These are phyloP conservation scores for Penicillium psychrofluorescens DNA, from an alignment of 495 filamentous ascomycete genomes.

Conservation along the genomic window DNA sequence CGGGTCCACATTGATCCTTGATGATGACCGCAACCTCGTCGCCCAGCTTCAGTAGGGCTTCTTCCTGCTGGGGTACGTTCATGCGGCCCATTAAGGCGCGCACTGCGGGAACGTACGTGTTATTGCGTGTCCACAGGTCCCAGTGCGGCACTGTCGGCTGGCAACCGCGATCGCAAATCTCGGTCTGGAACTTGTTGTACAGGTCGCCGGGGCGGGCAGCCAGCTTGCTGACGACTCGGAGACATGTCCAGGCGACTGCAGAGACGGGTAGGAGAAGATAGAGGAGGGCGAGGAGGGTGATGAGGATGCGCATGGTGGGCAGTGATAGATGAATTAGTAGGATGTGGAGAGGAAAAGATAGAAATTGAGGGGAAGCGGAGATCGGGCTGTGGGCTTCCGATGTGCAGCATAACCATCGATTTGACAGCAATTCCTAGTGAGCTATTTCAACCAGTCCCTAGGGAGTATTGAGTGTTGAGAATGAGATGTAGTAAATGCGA, in stretches of 20 bases:
- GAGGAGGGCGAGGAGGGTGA: slow-evolving; percentile 15
- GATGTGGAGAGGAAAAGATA: background rate
- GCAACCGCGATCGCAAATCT: slow-evolving; percentile 36
- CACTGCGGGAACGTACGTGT: slow-evolving; percentile 35
- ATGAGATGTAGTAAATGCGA: too few species aligned
- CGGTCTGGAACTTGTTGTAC: slow-evolving; percentile 32
- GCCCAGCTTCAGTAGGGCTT: slow-evolving; percentile 28
- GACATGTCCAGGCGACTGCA: slow-evolving; percentile 26
- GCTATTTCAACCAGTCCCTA: too few species aligned
- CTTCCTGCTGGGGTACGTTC: slow-evolving; percentile 28
- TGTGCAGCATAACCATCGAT: too few species aligned
- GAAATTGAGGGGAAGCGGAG: background rate
- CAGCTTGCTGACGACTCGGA: slow-evolving; percentile 32
- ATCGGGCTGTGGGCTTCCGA: background rate
- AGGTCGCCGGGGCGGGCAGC: slow-evolving; percentile 27
- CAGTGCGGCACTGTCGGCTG: slow-evolving; percentile 36
- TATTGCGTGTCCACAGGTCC: slow-evolving; percentile 41
- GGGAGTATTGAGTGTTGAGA: too few species aligned
- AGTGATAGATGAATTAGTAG: too few species aligned
- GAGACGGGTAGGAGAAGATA: slow-evolving; percentile 15
- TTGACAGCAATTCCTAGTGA: too few species aligned
- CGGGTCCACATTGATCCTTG: slow-evolving; percentile 26
- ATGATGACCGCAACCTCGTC: slow-evolving; percentile 36
- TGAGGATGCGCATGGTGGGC: slow-evolving; percentile 11
- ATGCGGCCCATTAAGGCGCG: slow-evolving; percentile 29